Evolutionary conservation across 2,329 filamentous ascomycete species (phyloP), one percentile per base, ranked within the genome.

Genomic region (Curvularia hawaiiensis): DNA sequence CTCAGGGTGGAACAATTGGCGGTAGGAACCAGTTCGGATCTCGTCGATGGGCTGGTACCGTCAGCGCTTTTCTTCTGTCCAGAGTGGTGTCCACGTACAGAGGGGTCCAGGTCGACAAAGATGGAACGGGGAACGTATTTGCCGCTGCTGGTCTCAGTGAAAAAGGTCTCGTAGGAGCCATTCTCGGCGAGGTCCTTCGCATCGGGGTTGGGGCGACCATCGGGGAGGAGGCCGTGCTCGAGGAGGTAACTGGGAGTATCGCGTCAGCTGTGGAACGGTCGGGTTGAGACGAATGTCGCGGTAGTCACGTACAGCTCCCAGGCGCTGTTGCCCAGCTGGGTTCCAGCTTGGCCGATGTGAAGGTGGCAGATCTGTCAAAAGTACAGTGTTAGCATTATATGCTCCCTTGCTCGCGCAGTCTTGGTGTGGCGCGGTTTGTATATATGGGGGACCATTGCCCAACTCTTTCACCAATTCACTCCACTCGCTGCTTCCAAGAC

Each of bases 71-170:
- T 31, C 31, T 24, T 6, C 28, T n/a, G n/a, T 50, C 18, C 16
- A 35, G 16, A 11, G 16, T 20, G 6, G n/a, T 18, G 12, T 18
- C 35, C 43, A 68, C 80, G 56, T 78, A 85, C 83, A 63, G 88
- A 90, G 53, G 88, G 87, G 79, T 90, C 88, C 65, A 90, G 81
- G 74, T 90, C 88, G 79, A 89, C 85, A 70, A 90, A 90, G 79
- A 90, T 83, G 71, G 88, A 87, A 61, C 88, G 86, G 68, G 88
- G 88, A 43, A 90, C 88, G 75, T 90, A 85, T 83, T 90, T 90
- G 75, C 88, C 88, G 69, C 78, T 82, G 80, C 83, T 88, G 58
- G 88, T 89, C 82, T 90, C 87, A 66, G 84, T 89, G 80, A 90
- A 90, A 81, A 90, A 90, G 65, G 88, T 90, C 79, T 89, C 87